These are phyloP conservation scores for Papiliotrema nemorosa DNA, from an alignment of 1,284 basidiomycete genomes.

Conservation along the genomic window DNA sequence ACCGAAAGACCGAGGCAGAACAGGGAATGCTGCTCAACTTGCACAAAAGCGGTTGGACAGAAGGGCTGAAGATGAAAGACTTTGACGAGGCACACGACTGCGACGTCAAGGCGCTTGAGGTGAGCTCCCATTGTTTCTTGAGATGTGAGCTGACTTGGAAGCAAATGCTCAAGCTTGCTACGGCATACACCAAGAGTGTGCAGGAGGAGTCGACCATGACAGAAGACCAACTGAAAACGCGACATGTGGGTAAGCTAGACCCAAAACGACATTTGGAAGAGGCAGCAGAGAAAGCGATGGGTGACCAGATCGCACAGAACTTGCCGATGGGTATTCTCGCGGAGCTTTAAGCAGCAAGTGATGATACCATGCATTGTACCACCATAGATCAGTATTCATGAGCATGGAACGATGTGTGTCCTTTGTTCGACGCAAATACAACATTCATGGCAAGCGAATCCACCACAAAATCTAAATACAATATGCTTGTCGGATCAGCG, in stretches of 20 bases:
- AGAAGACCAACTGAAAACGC: constrained; percentile 84
- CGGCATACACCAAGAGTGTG: constrained; percentile 91
- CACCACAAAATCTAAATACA: constrained; percentile 1
- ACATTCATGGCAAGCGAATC: constrained; percentile 7
- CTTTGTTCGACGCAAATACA: not conserved
- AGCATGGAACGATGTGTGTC: too few relatives aligned
- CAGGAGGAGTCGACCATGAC: constrained; percentile 92
- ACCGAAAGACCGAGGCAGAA: constrained; percentile 93
- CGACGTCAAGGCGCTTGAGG: constrained; percentile 90
- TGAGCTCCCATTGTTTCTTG: constrained; percentile 46
- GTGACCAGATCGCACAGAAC: constrained; percentile 90
- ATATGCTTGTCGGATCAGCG: too few relatives aligned
- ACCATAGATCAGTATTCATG: too few relatives aligned
- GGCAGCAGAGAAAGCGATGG: constrained; percentile 94
- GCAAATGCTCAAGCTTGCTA: constrained; percentile 87
- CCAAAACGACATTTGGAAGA: constrained; percentile 95
- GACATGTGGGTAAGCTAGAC: constrained; percentile 96
- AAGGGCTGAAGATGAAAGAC: constrained; percentile 84
- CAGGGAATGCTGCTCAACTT: constrained; percentile 98
- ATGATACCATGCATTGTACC: constrained; percentile 2
- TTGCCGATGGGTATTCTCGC: constrained; percentile 86
- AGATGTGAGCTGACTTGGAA: constrained; percentile 42
- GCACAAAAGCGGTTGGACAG: constrained; percentile 97
- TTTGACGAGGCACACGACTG: constrained; percentile 78
- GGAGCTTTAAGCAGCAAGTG: constrained; percentile 58